phyloP scores from a whole-genome alignment of 2,329 filamentous ascomycete species.

The Aspergillus ruber region DNA sequence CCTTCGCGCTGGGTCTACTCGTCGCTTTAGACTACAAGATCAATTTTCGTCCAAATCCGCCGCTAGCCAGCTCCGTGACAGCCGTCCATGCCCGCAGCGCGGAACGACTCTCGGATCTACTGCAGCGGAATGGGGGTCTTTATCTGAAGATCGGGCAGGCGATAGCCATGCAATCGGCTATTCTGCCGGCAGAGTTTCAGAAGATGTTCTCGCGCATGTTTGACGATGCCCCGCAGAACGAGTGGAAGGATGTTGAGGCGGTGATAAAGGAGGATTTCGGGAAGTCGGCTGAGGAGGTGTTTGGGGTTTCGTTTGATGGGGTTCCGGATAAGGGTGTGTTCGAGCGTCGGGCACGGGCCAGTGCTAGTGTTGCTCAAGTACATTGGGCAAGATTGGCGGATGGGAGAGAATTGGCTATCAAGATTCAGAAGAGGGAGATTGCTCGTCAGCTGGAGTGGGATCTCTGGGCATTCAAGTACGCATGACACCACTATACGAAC shows the following conservation, averaged over 20 bases:
- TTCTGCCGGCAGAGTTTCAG: constrained; percentile 90
- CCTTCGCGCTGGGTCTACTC: constrained; percentile 70
- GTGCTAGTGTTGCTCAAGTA: constrained; percentile 91
- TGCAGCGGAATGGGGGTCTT: constrained; percentile 80
- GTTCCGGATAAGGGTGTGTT: constrained; percentile 59
- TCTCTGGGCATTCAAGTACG: constrained; percentile 85
- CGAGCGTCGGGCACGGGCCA: constrained; percentile 64
- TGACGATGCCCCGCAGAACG: constrained; percentile 91
- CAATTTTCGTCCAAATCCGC: constrained; percentile 80
- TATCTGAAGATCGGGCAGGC: constrained; percentile 98
- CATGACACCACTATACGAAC: not conserved
- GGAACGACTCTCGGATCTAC: constrained; percentile 70
- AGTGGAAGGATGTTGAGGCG: constrained; percentile 75
- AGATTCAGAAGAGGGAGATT: constrained; percentile 95
- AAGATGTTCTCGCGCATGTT: constrained; percentile 96
- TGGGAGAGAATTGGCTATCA: constrained; percentile 87
- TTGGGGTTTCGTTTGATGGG: constrained; percentile 75
- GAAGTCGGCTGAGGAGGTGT: constrained; percentile 78
- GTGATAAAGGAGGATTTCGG: constrained; percentile 87
- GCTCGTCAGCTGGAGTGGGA: constrained; percentile 87
- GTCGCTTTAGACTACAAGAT: constrained; percentile 93
- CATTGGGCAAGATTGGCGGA: constrained; percentile 86
- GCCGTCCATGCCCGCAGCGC: constrained; percentile 81
- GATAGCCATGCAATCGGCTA: constrained; percentile 94
- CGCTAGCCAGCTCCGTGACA: constrained; percentile 64